Conservation (phyloP, 805 yeast genomes). For the Hanseniaspora osmophila region DNA sequence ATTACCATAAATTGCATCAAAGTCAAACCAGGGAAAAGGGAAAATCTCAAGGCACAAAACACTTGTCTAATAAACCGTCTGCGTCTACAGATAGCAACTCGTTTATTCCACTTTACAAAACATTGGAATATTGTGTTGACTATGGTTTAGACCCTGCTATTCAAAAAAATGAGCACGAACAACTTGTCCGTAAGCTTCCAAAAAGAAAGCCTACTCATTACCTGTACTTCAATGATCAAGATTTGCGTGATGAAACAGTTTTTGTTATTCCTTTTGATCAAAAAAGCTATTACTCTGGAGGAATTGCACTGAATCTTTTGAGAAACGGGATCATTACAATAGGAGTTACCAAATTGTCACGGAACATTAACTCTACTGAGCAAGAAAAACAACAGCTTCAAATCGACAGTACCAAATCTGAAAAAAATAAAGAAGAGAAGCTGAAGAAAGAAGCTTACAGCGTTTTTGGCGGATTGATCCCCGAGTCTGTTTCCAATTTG, state of each 20-base stretch:
- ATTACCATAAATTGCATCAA: slow-evolving; percentile 31
- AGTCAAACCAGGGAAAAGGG: slow-evolving; percentile 11
- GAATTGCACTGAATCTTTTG: slow-evolving; percentile 14
- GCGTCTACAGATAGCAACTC: background rate
- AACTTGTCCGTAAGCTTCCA: background rate
- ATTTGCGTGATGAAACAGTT: background rate
- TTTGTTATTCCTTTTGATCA: slow-evolving; percentile 4
- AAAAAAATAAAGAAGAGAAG: background rate
- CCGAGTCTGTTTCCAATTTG: background rate
- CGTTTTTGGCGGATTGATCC: background rate
- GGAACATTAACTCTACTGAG: slow-evolving; percentile 5
- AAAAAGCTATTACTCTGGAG: slow-evolving; percentile 8
- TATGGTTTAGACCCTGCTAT: background rate
- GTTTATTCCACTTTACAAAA: background rate
- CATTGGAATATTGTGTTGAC: background rate
- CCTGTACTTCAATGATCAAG: background rate
- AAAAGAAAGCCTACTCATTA: background rate
- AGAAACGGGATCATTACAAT: background rate
- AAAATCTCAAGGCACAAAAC: background rate
- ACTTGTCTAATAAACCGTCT: too few relatives aligned
- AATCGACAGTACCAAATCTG: background rate
- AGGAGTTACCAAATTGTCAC: slow-evolving; percentile 6
- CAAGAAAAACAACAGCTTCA: background rate
- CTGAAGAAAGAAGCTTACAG: background rate
- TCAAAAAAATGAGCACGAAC: background rate